phyloP scores from a whole-genome alignment of 208 protist species.

The Trypanosoma rangeli region DNA sequence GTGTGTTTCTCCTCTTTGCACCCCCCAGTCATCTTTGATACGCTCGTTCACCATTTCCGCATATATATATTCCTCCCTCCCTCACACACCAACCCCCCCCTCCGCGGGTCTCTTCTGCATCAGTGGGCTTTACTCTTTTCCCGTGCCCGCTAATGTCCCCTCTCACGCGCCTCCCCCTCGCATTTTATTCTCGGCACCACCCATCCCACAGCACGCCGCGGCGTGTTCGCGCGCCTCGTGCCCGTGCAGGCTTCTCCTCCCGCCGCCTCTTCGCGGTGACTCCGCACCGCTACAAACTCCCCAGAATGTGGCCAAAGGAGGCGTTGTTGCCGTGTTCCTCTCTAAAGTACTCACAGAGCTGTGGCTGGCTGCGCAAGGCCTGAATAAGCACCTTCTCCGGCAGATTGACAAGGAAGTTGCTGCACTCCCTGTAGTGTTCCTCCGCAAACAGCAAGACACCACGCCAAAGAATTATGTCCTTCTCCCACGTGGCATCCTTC shows the following conservation, averaged over 20 bases:
- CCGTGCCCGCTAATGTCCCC: too few relatives aligned
- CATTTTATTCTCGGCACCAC: neutral
- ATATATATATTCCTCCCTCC: too few relatives aligned
- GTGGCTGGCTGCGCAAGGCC: constrained; percentile 48
- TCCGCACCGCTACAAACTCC: constrained; percentile 46
- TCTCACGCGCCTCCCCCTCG: too few relatives aligned
- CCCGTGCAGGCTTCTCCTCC: neutral
- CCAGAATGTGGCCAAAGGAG: constrained; percentile 67
- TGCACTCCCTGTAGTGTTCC: constrained; percentile 73
- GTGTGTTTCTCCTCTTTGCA: too few relatives aligned
- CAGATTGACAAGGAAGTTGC: constrained; percentile 67
- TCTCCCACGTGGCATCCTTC: constrained; percentile 55
- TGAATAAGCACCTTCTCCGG: constrained; percentile 71
- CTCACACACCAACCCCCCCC: too few relatives aligned
- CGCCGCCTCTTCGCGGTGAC: neutral
- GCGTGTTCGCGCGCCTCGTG: too few relatives aligned
- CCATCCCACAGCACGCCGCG: neutral
- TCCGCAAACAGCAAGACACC: constrained; percentile 69
- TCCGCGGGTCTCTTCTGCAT: too few relatives aligned
- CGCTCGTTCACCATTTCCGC: too few relatives aligned
- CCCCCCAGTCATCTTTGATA: too few relatives aligned
- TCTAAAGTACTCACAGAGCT: constrained; percentile 52
- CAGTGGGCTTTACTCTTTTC: too few relatives aligned
- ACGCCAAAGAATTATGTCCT: constrained; percentile 65
- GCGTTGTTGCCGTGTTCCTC: constrained; percentile 82